A percentile compares a stretch with the other conserved stretches of the same genome.
Conservation (phyloP, 805 yeast genomes). For the Candida tammaniensis region DNA sequence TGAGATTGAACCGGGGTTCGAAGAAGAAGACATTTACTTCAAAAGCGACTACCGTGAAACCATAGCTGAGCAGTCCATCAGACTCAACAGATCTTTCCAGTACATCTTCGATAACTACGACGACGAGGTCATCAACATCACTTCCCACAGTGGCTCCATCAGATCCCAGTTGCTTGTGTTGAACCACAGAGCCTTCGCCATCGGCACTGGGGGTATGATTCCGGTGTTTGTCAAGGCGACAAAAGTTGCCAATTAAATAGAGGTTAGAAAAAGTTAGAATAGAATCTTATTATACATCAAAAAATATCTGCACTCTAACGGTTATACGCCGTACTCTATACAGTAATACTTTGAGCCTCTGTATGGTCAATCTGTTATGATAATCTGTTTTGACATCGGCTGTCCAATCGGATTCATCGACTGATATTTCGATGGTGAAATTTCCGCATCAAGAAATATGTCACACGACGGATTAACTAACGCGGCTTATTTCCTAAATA, state of each 20-base stretch:
- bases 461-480: no score
- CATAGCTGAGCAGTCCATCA: conserved; percentile 38
- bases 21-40: conserved; percentile 44
- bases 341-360: no score
- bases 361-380: no score
- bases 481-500: no score
- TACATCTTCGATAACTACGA: conserved; percentile 26
- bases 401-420: no score
- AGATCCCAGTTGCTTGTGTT: conserved; percentile 46
- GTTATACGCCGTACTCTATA: no score
- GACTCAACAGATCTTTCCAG: conserved; percentile 35
- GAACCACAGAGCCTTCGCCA: conserved; percentile 46
- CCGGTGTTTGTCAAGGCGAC: conserved; percentile 51
- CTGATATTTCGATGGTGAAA: no score
- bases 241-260: conserved; percentile 9
- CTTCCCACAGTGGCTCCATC: conserved; percentile 52
- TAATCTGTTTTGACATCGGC: no score
- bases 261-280: no score
- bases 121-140: conserved; percentile 36
- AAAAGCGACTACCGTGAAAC: conserved; percentile 38
- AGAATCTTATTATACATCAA: no score
- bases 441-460: no score
- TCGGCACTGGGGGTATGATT: conserved; percentile 56
- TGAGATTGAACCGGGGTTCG: conserved; percentile 42
- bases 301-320: no score